Percentiles rank a stretch among this genome's conserved stretches.
Conservation (phyloP, 164 flowering plant genomes). For the Akebia trifoliata region DNA sequence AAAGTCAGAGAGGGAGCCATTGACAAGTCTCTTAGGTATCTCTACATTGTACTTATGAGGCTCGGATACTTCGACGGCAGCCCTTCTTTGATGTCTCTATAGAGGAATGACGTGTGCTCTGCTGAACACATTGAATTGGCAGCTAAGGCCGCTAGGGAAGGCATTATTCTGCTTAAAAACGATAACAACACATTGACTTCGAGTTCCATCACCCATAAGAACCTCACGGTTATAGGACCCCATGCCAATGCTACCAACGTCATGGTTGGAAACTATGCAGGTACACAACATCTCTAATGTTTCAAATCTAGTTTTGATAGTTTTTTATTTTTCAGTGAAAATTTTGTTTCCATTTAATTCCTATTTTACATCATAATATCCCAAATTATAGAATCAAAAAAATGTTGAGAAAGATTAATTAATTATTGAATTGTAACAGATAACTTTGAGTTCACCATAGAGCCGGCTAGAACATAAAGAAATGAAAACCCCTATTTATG, state of each 20-base stretch:
- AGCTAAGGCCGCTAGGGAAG: slow-evolving; percentile 42
- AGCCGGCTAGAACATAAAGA: no score
- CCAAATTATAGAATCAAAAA: no score
- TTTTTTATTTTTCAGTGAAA: not conserved
- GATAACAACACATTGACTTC: slow-evolving; percentile 24
- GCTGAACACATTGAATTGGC: slow-evolving; percentile 31
- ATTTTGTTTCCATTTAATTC: no score
- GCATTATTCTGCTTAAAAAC: slow-evolving; percentile 52
- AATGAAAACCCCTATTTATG: no score
- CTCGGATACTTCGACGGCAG: slow-evolving; percentile 36
- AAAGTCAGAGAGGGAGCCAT: slow-evolving; percentile 19
- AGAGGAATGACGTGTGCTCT: slow-evolving; percentile 35
- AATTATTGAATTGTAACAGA: no score
- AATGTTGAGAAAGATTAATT: no score
- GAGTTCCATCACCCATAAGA: slow-evolving; percentile 1
- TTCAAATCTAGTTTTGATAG: not conserved
- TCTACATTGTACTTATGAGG: no score
- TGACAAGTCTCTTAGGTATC: slow-evolving; percentile 33
- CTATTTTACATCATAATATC: no score
- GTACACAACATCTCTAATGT: not conserved
- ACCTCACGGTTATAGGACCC: slow-evolving; percentile 39
- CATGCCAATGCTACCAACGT: slow-evolving; percentile 32
- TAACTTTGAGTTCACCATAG: no score
- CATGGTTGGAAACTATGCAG: slow-evolving; percentile 48
- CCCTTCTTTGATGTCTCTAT: slow-evolving; percentile 23